Base-by-base conservation (phyloP, 108 stramenopile species). In the Nannochloropsis salina region DNA sequence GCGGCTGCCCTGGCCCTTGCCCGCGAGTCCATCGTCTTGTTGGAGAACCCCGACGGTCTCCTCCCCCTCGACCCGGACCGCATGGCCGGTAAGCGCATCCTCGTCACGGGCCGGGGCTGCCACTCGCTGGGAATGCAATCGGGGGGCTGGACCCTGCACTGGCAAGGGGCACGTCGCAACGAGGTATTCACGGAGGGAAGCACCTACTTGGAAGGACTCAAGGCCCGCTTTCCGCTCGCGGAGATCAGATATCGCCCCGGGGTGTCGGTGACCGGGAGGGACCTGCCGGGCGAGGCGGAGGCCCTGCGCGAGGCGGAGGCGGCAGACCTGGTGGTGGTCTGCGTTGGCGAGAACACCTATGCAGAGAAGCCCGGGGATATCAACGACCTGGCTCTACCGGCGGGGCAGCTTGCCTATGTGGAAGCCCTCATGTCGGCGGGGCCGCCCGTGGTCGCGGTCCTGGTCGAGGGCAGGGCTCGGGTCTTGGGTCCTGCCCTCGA, bases 291-390 rank as follows among this genome's bases (percentile, higher is more conserved):
- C 18, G 85, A 88, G 41, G 85, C 87, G 79, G 87, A 84, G 83
- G 91, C 92, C 42, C 80, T 86, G 82, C 83, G 47, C 20, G 74
- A 74, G 41, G 92, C 92, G 40, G 42, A 44, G 31, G 81, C 82
- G 12, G 82, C 91, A 11, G 94, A 94, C 81, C 86, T 91, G 2
- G 84, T 94, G 5, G 83, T 96, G 41, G 91, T 93, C 40, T 93
- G 94, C 83, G 43, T 96, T 8, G 95, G 95, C 21, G 95, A 96
- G 90, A 91, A 92, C 80, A 89, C 92, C 22, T 95, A 94, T 81
- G 86, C 95, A 9, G 94, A 96, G 88, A 95, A 96, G 80, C 94
- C 94, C 3, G 95, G 94, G 6, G 95, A 96, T 84, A 90, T 96
- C 41, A 88, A 90, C 20, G 90, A 88, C 84, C 80, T 94, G 42